Percentiles rank a stretch among this genome's conserved stretches.
Evolutionary conservation across 1,284 basidiomycete species (phyloP).

Genomic region (Sphaerobolus stellatus): DNA sequence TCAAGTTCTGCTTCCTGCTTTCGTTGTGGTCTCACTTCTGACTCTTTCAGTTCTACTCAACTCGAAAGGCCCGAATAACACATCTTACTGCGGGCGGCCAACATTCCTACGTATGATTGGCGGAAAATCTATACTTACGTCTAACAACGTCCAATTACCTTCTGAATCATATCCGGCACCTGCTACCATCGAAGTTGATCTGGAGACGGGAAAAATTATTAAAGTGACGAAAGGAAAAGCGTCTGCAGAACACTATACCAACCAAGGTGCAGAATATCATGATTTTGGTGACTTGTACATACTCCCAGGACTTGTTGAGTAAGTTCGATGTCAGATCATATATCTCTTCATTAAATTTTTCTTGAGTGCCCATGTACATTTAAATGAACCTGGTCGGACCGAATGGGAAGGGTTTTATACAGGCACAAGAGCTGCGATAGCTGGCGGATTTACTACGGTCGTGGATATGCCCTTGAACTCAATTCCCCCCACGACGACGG

Average conservation of each 20-base stretch:
- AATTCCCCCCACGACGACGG: slow-evolving; percentile 89
- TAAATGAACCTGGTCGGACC: slow-evolving; percentile 89
- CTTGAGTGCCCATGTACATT: slow-evolving; percentile 82
- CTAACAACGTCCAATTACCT: slow-evolving; percentile 62
- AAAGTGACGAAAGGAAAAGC: slow-evolving; percentile 43
- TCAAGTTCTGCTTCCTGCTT: too few relatives aligned
- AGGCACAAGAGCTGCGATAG: slow-evolving; percentile 83
- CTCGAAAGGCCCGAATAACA: too few relatives aligned
- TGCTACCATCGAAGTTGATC: slow-evolving; percentile 71
- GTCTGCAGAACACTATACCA: slow-evolving; percentile 35
- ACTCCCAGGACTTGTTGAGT: slow-evolving; percentile 87
- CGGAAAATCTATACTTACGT: slow-evolving; percentile 42
- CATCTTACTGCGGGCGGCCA: too few relatives aligned
- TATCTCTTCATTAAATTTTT: not conserved
- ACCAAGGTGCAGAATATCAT: slow-evolving; percentile 43
- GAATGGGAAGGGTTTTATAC: slow-evolving; percentile 94
- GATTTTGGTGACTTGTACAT: slow-evolving; percentile 67
- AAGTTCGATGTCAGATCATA: slow-evolving; percentile 29
- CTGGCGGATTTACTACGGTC: slow-evolving; percentile 88
- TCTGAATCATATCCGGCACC: slow-evolving; percentile 49
- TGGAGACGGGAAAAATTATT: slow-evolving; percentile 64
- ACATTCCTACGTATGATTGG: too few relatives aligned
- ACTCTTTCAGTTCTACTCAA: too few relatives aligned
- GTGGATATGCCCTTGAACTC: slow-evolving; percentile 97
- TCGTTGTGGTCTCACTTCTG: too few relatives aligned